Evolutionary conservation across 495 filamentous ascomycete genomes (phyloP).

Genomic region (Hypoxylon cercidicola): DNA sequence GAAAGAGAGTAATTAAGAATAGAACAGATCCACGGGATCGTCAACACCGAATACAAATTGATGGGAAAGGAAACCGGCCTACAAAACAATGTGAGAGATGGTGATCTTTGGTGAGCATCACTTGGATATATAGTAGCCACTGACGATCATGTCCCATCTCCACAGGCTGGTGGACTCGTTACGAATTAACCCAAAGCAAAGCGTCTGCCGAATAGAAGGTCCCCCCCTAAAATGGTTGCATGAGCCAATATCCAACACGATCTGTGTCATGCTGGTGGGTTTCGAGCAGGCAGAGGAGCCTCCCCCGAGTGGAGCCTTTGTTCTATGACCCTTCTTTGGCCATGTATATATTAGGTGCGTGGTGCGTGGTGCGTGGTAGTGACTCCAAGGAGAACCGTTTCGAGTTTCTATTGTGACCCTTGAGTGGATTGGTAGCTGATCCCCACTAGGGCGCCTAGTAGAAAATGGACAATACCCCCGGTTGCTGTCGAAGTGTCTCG

Average conservation of each 20-base stretch:
- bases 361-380: neutral
- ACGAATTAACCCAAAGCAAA: constrained; percentile 5
- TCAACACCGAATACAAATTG: constrained; percentile 45
- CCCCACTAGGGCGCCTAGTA: constrained; percentile 17
- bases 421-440: constrained; percentile 7
- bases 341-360: neutral
- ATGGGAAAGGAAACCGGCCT: constrained; percentile 46
- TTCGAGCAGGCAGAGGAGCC: constrained; percentile 32
- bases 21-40: constrained; percentile 49
- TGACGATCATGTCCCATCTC: constrained; percentile 24
- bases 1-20: constrained; percentile 51
- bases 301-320: constrained; percentile 22
- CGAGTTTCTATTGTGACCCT: constrained; percentile 28
- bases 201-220: constrained; percentile 24
- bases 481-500: constrained; percentile 13
- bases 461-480: constrained; percentile 14
- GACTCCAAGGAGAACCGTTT: constrained; percentile 21
- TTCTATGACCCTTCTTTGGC: constrained; percentile 1
- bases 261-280: constrained; percentile 45
- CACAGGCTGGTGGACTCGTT: constrained; percentile 9
- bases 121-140: constrained; percentile 33
- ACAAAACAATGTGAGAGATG: constrained; percentile 36
- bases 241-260: constrained; percentile 42
- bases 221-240: constrained; percentile 31
- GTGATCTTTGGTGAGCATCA: constrained; percentile 29